Percentiles rank a stretch among this genome's conserved stretches.
Conservation (phyloP, 768 basidiomycete species). For the Collybiopsis confluens region DNA sequence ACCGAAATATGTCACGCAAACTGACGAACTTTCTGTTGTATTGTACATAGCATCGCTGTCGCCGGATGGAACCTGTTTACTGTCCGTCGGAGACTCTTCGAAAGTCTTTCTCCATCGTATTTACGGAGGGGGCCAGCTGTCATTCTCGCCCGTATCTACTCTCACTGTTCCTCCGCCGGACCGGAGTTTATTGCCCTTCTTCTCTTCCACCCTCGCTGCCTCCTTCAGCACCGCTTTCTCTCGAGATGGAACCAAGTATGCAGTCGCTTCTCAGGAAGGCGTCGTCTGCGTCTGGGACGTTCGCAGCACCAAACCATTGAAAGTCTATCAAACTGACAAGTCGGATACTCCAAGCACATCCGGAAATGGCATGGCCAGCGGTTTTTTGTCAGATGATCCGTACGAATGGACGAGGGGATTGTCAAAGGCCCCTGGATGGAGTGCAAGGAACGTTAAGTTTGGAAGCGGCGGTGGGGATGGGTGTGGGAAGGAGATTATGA, state of each 20-base stretch:
- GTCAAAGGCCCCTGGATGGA: slow-evolving; percentile 72
- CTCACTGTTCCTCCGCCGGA: slow-evolving; percentile 62
- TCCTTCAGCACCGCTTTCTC: slow-evolving; percentile 82
- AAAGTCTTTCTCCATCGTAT: slow-evolving; percentile 81
- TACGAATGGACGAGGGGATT: slow-evolving; percentile 63
- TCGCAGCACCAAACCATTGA: slow-evolving; percentile 65
- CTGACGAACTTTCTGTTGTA: slow-evolving; percentile 10
- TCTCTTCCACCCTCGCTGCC: slow-evolving; percentile 50
- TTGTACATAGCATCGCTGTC: slow-evolving; percentile 87
- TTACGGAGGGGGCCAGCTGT: slow-evolving; percentile 54
- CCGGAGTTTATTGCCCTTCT: slow-evolving; percentile 29
- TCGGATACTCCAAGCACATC: slow-evolving; percentile 8
- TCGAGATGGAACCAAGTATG: slow-evolving; percentile 71
- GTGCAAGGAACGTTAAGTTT: slow-evolving; percentile 85
- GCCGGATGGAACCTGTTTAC: slow-evolving; percentile 79
- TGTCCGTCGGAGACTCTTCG: slow-evolving; percentile 89
- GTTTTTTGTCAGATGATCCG: slow-evolving; percentile 55
- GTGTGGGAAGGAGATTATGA: slow-evolving; percentile 70
- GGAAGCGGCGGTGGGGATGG: slow-evolving; percentile 50
- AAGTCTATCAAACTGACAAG: slow-evolving; percentile 60
- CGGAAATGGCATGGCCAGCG: slow-evolving; percentile 8
- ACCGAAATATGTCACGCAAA: background rate
- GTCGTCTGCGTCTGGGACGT: slow-evolving; percentile 82
- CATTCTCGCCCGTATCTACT: slow-evolving; percentile 65
- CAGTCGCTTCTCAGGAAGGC: slow-evolving; percentile 80